Evolutionary conservation across 2,329 filamentous ascomycete genomes (phyloP).

Genomic region (Fusarium graminum): DNA sequence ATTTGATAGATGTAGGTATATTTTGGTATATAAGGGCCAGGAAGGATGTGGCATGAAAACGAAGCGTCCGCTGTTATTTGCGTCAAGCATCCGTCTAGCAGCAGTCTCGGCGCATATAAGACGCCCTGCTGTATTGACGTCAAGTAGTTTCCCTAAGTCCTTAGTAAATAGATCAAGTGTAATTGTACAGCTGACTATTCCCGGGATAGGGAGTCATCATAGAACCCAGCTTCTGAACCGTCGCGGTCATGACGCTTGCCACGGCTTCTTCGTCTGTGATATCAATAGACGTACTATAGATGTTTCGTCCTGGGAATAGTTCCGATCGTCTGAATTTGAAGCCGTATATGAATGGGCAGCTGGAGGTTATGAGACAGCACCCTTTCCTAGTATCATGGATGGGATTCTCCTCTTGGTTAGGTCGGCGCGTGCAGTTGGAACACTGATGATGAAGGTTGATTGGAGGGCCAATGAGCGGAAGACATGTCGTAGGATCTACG

Average conservation of each 20-base stretch:
- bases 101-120: slow-evolving; percentile 78
- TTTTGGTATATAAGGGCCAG: too few relatives aligned
- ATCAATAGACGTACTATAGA: slow-evolving; percentile 8
- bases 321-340: slow-evolving; percentile 8
- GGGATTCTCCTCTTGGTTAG: slow-evolving; percentile 30
- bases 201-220: slow-evolving; percentile 27
- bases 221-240: slow-evolving; percentile 8
- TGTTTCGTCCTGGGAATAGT: background rate
- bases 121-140: slow-evolving; percentile 78
- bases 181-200: slow-evolving; percentile 73
- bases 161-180: slow-evolving; percentile 69
- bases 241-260: background rate
- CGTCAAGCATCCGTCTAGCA: slow-evolving; percentile 65
- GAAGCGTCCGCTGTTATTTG: slow-evolving; percentile 69
- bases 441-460: slow-evolving; percentile 5
- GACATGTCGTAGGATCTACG: too few relatives aligned
- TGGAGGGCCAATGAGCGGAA: background rate
- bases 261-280: slow-evolving; percentile 19
- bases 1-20: too few relatives aligned
- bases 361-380: slow-evolving; percentile 4
- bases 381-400: slow-evolving; percentile 20
- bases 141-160: slow-evolving; percentile 73
- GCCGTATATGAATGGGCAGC: slow-evolving; percentile 3
- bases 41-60: slow-evolving; percentile 66
- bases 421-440: slow-evolving; percentile 6